phyloP scores from a whole-genome alignment of 495 filamentous ascomycete genomes.

The Trichoderma gamsii region DNA sequence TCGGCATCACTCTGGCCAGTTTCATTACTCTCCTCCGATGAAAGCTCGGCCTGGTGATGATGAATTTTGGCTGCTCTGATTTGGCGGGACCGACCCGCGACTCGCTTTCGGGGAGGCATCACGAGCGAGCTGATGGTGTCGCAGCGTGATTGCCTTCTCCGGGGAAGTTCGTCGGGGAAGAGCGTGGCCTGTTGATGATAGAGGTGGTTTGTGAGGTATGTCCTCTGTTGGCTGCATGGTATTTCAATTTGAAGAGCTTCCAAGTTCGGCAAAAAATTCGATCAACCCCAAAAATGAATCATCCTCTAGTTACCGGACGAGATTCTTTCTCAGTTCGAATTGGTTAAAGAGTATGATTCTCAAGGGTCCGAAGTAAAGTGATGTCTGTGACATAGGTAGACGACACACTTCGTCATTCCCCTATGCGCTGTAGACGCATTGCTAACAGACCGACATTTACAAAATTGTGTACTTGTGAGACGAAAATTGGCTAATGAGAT shows the following conservation, averaged over 20 bases:
- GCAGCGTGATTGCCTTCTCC: constrained; percentile 35
- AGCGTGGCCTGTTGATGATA: constrained; percentile 26
- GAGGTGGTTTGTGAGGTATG: constrained; percentile 23
- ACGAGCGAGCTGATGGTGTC: constrained; percentile 34
- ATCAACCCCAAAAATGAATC: no score
- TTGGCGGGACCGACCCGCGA: constrained; percentile 10
- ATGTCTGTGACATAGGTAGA: neutral
- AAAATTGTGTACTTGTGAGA: neutral
- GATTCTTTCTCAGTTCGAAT: neutral
- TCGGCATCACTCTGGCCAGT: constrained; percentile 35
- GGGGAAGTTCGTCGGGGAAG: constrained; percentile 35
- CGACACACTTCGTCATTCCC: neutral
- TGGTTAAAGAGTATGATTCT: neutral
- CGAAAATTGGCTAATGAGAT: neutral
- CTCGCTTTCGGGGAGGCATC: constrained; percentile 23
- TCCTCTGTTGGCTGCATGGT: constrained; percentile 22
- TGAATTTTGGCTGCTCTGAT: neutral
- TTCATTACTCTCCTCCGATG: constrained; percentile 37
- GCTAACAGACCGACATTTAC: neutral
- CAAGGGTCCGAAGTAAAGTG: neutral
- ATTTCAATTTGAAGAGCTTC: constrained; percentile 10
- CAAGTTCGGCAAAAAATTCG: no score
- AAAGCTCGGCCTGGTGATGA: constrained; percentile 29
- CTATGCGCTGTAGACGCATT: neutral
- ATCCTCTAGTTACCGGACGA: neutral